phyloP scores from a whole-genome alignment of 257 asterid genomes.

The Pogostemon cablin region DNA sequence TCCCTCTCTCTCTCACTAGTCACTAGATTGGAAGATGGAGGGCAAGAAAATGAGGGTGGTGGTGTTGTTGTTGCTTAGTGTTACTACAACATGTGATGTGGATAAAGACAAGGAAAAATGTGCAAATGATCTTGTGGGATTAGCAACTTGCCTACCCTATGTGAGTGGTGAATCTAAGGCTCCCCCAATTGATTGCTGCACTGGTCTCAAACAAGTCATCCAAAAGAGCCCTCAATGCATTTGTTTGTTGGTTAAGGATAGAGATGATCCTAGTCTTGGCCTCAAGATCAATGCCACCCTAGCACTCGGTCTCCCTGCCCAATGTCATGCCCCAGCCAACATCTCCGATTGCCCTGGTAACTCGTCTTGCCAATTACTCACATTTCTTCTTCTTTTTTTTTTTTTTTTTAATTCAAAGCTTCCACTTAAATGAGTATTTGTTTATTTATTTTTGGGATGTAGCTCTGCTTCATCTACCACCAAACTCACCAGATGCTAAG shows the following conservation, averaged over 20 bases:
- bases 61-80: slow-evolving; percentile 17
- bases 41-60: background rate
- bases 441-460: slow-evolving; percentile 1
- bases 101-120: slow-evolving; percentile 66
- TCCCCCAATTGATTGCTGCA: slow-evolving; percentile 75
- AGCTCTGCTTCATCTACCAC: slow-evolving; percentile 70
- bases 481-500: slow-evolving; percentile 83
- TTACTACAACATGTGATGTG: slow-evolving; percentile 42
- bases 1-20: slow-evolving; percentile 9
- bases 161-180: slow-evolving; percentile 59
- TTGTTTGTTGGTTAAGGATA: slow-evolving; percentile 67
- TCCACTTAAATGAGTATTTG: background rate
- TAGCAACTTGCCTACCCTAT: slow-evolving; percentile 72
- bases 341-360: slow-evolving; percentile 61
- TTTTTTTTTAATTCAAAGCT: too few species aligned
- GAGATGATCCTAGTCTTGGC: slow-evolving; percentile 74
- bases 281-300: slow-evolving; percentile 73
- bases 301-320: slow-evolving; percentile 67
- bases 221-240: slow-evolving; percentile 62
- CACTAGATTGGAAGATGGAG: background rate
- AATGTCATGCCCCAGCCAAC: slow-evolving; percentile 57
- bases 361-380: background rate
- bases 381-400: too few species aligned
- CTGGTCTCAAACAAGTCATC: slow-evolving; percentile 58
- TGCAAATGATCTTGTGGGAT: slow-evolving; percentile 55